phyloP scores from a whole-genome alignment of 805 yeast genomes.

The Nakazawaea laoshanensis region DNA sequence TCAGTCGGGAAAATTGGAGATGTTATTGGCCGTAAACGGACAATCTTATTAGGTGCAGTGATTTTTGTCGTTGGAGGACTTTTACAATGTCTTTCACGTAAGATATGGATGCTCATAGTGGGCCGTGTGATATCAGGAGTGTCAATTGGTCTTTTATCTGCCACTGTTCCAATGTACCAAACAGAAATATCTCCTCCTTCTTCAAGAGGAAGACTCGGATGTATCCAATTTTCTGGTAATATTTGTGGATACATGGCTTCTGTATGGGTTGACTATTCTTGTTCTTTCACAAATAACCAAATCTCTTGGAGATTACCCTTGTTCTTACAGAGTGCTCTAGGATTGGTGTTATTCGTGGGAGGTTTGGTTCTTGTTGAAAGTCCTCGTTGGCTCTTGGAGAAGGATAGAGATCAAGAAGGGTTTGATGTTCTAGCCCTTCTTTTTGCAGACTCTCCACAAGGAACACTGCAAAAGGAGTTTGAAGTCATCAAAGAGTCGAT shows the following conservation, averaged over 20 bases:
- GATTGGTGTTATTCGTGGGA: constrained; percentile 57
- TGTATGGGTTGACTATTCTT: constrained; percentile 81
- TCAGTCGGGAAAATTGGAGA: constrained; percentile 72
- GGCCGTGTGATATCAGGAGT: constrained; percentile 77
- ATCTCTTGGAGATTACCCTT: constrained; percentile 76
- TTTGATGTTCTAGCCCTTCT: constrained; percentile 27
- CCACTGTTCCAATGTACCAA: constrained; percentile 83
- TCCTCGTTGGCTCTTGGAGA: constrained; percentile 81
- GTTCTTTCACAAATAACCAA: constrained; percentile 54
- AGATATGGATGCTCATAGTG: constrained; percentile 47
- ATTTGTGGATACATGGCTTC: constrained; percentile 73
- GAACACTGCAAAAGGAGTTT: constrained; percentile 30
- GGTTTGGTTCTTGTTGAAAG: constrained; percentile 76
- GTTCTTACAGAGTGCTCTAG: constrained; percentile 66
- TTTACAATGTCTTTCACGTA: constrained; percentile 54
- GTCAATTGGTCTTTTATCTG: constrained; percentile 81
- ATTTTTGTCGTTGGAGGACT: constrained; percentile 71
- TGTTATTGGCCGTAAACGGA: constrained; percentile 64
- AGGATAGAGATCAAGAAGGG: constrained; percentile 55
- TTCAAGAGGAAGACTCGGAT: constrained; percentile 76
- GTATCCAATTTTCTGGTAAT: constrained; percentile 85
- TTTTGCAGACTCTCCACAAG: constrained; percentile 17
- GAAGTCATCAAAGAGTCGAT: constrained; percentile 36
- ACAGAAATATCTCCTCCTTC: constrained; percentile 85
- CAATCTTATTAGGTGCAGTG: constrained; percentile 69